A percentile compares a stretch with the other conserved stretches of the same genome.
Conservation (phyloP, 345 rosid genomes). For the Rhizophora apiculata region DNA sequence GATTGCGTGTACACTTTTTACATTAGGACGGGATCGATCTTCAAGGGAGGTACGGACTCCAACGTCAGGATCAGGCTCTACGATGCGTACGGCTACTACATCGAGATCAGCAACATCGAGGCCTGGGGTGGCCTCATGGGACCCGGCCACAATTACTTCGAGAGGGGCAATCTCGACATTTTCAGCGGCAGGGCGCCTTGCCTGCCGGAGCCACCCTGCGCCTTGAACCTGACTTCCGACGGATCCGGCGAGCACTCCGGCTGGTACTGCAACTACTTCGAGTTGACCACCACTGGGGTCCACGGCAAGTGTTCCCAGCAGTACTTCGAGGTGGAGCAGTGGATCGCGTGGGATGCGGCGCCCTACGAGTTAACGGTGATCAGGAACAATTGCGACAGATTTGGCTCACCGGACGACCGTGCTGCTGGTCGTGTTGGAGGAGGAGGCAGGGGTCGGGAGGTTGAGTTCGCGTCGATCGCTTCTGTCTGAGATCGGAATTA, state of each 20-base stretch:
- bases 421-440: no score
- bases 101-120: constrained; percentile 46
- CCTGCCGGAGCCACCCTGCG: constrained; percentile 51
- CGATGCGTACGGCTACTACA: constrained; percentile 39
- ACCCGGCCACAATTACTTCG: constrained; percentile 64
- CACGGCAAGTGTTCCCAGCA: constrained; percentile 51
- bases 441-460: no score
- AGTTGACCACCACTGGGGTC: constrained; percentile 58
- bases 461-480: no score
- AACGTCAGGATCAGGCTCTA: constrained; percentile 49
- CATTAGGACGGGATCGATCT: constrained; percentile 69
- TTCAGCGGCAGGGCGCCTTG: constrained; percentile 74
- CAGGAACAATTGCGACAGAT: constrained; percentile 41
- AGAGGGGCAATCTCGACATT: constrained; percentile 86
- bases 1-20: constrained; percentile 60
- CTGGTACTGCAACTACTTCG: constrained; percentile 88
- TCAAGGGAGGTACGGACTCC: constrained; percentile 84
- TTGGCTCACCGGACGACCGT: no score
- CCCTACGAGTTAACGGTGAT: constrained; percentile 62
- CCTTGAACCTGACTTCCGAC: constrained; percentile 69
- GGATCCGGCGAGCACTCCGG: constrained; percentile 75
- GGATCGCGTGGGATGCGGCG: constrained; percentile 65
- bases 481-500: no score
- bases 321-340: constrained; percentile 76
- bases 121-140: constrained; percentile 94